phyloP scores from a whole-genome alignment of 345 rosid genomes.

The Syzygium oleosum region DNA sequence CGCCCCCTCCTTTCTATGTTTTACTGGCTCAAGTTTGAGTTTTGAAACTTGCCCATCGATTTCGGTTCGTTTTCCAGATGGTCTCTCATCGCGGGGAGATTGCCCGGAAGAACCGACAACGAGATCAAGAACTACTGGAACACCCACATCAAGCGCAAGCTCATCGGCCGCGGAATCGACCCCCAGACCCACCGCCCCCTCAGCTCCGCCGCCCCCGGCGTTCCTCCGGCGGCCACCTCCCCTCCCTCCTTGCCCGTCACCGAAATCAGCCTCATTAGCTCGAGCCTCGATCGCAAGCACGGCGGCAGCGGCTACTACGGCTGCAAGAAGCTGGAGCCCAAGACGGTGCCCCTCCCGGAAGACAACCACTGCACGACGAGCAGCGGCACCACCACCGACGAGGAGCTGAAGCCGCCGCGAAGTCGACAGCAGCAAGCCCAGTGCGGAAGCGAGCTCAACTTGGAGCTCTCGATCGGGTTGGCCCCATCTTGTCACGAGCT shows the following conservation, averaged over 20 bases:
- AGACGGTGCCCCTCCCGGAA: constrained; percentile 16
- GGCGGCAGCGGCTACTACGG: background rate
- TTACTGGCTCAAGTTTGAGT: background rate
- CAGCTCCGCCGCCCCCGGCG: constrained; percentile 13
- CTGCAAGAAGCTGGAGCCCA: background rate
- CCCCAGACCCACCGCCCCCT: constrained; percentile 48
- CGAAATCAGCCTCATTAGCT: constrained; percentile 1
- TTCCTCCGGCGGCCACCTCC: constrained; percentile 1
- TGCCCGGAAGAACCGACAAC: constrained; percentile 45
- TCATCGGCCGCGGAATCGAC: constrained; percentile 34
- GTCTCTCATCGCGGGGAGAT: constrained; percentile 44
- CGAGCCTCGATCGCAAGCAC: background rate
- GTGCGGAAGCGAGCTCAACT: constrained; percentile 14
- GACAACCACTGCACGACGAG: constrained; percentile 33
- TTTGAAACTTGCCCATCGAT: background rate
- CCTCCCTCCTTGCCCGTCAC: constrained; percentile 6
- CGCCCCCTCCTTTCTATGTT: background rate
- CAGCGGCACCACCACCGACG: constrained; percentile 54
- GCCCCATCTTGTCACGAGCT: background rate
- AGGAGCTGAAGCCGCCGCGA: constrained; percentile 19
- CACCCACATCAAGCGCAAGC: constrained; percentile 43
- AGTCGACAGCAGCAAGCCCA: background rate
- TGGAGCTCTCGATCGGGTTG: constrained; percentile 47
- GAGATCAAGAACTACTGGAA: constrained; percentile 54
- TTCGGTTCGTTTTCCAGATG: constrained; percentile 14